Conservation (phyloP, 2,329 filamentous ascomycete genomes). For the Alternaria hordeiaustralica region DNA sequence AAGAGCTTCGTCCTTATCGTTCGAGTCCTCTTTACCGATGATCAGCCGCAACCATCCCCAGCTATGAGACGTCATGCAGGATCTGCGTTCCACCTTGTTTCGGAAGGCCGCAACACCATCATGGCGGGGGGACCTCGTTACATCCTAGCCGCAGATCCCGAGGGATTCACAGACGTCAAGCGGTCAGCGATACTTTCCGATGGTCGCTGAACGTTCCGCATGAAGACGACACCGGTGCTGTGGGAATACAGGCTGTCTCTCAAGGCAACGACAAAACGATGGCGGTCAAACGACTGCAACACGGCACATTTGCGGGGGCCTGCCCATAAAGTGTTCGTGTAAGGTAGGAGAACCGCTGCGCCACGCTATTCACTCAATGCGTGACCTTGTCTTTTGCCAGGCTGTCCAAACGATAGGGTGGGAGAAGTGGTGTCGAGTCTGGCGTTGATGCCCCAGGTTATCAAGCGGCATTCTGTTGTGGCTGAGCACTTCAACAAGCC, state of each 20-base stretch:
- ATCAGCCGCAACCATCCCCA: background rate
- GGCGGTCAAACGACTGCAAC: slow-evolving; percentile 18
- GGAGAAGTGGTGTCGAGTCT: slow-evolving; percentile 15
- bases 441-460: slow-evolving; percentile 14
- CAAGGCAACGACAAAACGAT: slow-evolving; percentile 39
- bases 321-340: slow-evolving; percentile 22
- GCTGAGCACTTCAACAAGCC: slow-evolving; percentile 17
- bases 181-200: slow-evolving; percentile 5
- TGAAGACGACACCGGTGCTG: slow-evolving; percentile 18
- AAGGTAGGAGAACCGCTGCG: slow-evolving; percentile 25
- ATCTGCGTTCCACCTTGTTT: slow-evolving; percentile 31
- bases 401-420: slow-evolving; percentile 26
- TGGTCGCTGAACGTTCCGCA: slow-evolving; percentile 17
- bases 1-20: background rate
- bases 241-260: slow-evolving; percentile 25
- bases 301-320: slow-evolving; percentile 13
- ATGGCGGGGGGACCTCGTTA: slow-evolving; percentile 7
- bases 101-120: slow-evolving; percentile 25
- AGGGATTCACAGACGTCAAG: background rate
- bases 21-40: background rate
- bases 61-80: slow-evolving; percentile 26
- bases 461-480: slow-evolving; percentile 6
- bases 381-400: slow-evolving; percentile 19
- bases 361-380: slow-evolving; percentile 25
- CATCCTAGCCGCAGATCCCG: slow-evolving; percentile 19